Conservation (phyloP, 257 asterid genomes). For the Gardenia jasminoides region DNA sequence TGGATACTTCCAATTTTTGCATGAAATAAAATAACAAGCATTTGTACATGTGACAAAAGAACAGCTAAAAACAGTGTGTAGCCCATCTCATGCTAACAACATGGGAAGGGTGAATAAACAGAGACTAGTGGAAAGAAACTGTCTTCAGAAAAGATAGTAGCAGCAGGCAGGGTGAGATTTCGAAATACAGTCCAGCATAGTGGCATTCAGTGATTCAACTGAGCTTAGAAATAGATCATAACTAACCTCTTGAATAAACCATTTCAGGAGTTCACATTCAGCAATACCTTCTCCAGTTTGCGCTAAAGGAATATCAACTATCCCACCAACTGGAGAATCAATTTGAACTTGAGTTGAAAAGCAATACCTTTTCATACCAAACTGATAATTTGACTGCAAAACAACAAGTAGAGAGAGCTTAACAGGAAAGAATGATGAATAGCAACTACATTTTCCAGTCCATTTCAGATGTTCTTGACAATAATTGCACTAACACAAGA, state of each 20-base stretch:
- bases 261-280: constrained; percentile 92
- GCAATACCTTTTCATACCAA: constrained; percentile 37
- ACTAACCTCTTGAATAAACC: constrained; percentile 95
- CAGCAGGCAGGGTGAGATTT: neutral
- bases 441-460: neutral
- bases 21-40: neutral
- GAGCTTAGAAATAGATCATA: constrained; percentile 8
- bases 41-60: neutral
- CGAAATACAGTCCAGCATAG: neutral
- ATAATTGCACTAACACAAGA: neutral
- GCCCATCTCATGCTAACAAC: neutral
- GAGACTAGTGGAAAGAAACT: no score
- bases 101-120: neutral
- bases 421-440: neutral
- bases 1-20: neutral
- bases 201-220: neutral
- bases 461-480: neutral
- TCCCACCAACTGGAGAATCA: constrained; percentile 48
- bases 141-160: neutral
- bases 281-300: constrained; percentile 99
- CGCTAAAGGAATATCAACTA: constrained; percentile 84
- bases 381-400: constrained; percentile 42
- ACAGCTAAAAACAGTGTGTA: neutral
- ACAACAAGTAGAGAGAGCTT: constrained; percentile 11
- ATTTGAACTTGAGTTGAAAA: constrained; percentile 53